Base-by-base conservation (phyloP, 768 basidiomycete species). In the Dentipellis fragilis region DNA sequence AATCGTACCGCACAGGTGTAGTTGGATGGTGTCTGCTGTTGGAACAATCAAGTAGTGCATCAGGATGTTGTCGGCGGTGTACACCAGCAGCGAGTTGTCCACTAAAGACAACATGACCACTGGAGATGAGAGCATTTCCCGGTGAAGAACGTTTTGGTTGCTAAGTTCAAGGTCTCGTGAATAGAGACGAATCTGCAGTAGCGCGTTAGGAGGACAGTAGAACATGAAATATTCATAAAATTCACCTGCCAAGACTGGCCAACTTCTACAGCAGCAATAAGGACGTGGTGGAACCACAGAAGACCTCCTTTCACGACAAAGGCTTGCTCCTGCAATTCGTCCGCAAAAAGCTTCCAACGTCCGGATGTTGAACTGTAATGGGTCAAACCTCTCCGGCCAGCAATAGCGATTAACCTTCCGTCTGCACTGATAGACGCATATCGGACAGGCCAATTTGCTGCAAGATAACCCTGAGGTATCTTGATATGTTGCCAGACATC, bases 401-500 rank as follows among this genome's bases (percentile, higher is more conserved):
- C 94, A 36, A 98, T 80, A 3, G 95, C 94, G 60, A 98, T 83
- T 22, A 99, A 75, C 55, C 90, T 79, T 3, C 95, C 96, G 65
- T 98, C 96, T 38, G 76, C 81, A 55, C 91, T 94, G 53, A 98
- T 78, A 3, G 89, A 86, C 6, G 93, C 93, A 66, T 94, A 96
- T 46, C 84, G 83, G 50, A 98, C 85, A 1, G 96, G 96, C 89
- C 94, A 95, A 62, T 98, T 95, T 10, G 82, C 78, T 1, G 90
- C 80, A 45, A 97, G 72, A 69, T 98, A 99, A n/a, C 73, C 72
- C 63, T 87, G 81, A 1, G 96, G 96, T 17, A 97, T 83, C 93
- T 94, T 95, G 68, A 97, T 87, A 70, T 89, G 88, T 63, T 98
- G 93, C 94, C 95, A 98, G 16, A 97, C 94, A 64, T 97, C 94